A percentile compares a stretch with the other conserved stretches of the same genome.
These are phyloP conservation scores for Allium cepa DNA, from an alignment of 106 monocot genomes.

Conservation along the genomic window DNA sequence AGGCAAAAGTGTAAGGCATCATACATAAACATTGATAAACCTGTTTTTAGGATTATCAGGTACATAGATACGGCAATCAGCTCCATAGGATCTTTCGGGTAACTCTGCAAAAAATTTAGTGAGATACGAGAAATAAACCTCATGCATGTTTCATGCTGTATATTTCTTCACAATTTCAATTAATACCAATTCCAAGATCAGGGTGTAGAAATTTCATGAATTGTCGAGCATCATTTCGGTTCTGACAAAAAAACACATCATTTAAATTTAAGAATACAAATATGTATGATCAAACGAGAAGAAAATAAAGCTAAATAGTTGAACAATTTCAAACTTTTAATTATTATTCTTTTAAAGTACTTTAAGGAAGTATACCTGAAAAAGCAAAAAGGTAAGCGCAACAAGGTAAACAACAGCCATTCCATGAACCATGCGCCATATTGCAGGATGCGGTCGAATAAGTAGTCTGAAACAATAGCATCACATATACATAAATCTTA, in stretches of 20 bases:
- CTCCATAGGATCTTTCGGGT: constrained; percentile 94
- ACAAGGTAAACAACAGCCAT: constrained; percentile 96
- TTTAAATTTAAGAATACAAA: background rate
- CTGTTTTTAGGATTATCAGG: constrained; percentile 89
- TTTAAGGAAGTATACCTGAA: constrained; percentile 49
- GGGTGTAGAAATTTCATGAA: constrained; percentile 96
- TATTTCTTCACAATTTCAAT: background rate
- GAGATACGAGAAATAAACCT: background rate
- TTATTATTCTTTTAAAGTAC: too few relatives aligned
- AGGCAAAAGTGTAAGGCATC: constrained; percentile 36
- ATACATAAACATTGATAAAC: constrained; percentile 99
- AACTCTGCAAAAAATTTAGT: constrained; percentile 45
- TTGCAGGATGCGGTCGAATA: constrained; percentile 91
- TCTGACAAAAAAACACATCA: constrained; percentile 28
- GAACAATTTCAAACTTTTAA: background rate
- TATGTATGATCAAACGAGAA: background rate
- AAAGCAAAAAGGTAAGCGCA: constrained; percentile 92
- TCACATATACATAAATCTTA: too few relatives aligned
- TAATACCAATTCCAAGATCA: constrained; percentile 92
- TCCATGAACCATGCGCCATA: constrained; percentile 95
- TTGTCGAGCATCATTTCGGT: constrained; percentile 87
- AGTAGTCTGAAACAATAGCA: constrained; percentile 49
- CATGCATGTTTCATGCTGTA: background rate
- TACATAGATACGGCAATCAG: constrained; percentile 97
- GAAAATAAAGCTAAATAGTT: background rate